phyloP scores from a whole-genome alignment of 345 rosid species.

The Murraya koenigii region DNA sequence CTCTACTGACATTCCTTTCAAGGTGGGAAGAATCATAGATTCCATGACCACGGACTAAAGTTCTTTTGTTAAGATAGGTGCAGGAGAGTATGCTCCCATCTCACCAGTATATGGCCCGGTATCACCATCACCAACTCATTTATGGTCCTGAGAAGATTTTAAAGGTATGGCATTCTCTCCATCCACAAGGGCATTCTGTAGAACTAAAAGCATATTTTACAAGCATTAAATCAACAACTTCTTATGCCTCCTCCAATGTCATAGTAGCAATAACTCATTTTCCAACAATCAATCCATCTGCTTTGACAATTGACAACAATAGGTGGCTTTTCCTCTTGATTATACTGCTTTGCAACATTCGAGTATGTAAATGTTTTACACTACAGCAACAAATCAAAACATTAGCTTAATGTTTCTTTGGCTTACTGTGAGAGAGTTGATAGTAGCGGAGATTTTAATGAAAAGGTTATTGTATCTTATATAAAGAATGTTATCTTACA shows the following conservation, averaged over 20 bases:
- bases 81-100: conserved; percentile 97
- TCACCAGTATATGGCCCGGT: conserved; percentile 93
- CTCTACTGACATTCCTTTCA: too few relatives aligned
- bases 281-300: conserved; percentile 95
- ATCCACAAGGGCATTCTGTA: conserved; percentile 83
- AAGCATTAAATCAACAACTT: conserved; percentile 89
- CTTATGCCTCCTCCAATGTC: conserved; percentile 72
- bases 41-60: conserved; percentile 74
- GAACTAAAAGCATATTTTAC: conserved; percentile 76
- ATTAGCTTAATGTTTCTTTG: neutral
- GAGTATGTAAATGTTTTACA: conserved; percentile 65
- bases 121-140: conserved; percentile 96
- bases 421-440: too few relatives aligned
- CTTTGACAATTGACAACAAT: conserved; percentile 63
- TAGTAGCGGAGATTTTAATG: too few relatives aligned
- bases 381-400: conserved; percentile 37
- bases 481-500: too few relatives aligned
- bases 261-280: conserved; percentile 89
- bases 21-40: conserved; percentile 77
- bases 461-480: too few relatives aligned
- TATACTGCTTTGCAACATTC: conserved; percentile 62
- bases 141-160: conserved; percentile 95
- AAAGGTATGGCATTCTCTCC: conserved; percentile 89
- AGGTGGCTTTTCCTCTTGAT: conserved; percentile 73
- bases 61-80: conserved; percentile 72